Evolutionary conservation across 495 filamentous ascomycete genomes (phyloP), one percentile per base, ranked within the genome.

Genomic region (Glutinoglossum americanum): DNA sequence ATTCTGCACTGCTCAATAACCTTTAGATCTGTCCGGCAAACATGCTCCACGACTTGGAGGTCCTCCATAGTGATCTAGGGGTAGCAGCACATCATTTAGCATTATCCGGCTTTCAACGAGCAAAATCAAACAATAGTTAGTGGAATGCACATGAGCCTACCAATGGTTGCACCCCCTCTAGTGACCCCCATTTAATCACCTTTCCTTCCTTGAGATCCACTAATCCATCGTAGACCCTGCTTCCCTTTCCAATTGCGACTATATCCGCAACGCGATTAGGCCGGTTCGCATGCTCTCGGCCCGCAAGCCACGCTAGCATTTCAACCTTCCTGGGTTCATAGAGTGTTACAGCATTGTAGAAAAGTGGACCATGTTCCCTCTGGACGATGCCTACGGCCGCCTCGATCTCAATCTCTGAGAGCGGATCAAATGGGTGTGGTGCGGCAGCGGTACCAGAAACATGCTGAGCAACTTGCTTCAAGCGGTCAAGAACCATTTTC

Each of bases 1-100:
- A 94, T 79, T 3, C 75, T 77, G 65, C 89, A 96, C 66, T 95
- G 90, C 69, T 95, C 87, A 64, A 95, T 93, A 55, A 96, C 89
- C 60, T 83, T 86, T 7, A 86, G 80, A 65, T 95, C 85, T 59
- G 80, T 82, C 55, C 90, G 77, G 41, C 81, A 78, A 45, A 89
- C 69, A 62, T 80, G 76, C 67, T 96, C 89, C n/a, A 94, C 89
- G 47, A 83, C 75, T 66, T 89, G 83, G 39, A 95, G 72, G 64
- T 96, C 89, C 66, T 95, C 88, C 87, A 95, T 93, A 0, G 87
- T 94, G 65, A 96, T 94, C 81, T 84, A 56, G 0, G 8, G 27
- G 7, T 30, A 53, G 63, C 33, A 64, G 61, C 62, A 33, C 26
- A 45, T 13, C 17, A 9, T 13, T 23, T 41, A 8, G 0, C 4